phyloP scores from a whole-genome alignment of 2,329 filamentous ascomycete genomes.

The Tothia fuscella region DNA sequence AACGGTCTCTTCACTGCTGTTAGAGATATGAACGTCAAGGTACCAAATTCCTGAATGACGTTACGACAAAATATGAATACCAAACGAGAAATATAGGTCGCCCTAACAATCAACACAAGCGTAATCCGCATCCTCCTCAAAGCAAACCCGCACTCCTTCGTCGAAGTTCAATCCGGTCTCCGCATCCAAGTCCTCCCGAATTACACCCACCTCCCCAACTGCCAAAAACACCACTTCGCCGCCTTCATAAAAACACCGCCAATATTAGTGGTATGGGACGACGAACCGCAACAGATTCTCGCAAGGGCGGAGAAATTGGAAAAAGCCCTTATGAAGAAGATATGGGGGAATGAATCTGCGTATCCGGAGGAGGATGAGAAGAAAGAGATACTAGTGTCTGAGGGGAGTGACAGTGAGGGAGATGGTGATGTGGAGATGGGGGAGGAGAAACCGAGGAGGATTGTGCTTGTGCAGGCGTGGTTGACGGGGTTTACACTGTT shows the following conservation, averaged over 20 bases:
- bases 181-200: slow-evolving; percentile 50
- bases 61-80: background rate
- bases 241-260: slow-evolving; percentile 49
- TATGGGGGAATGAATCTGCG: slow-evolving; percentile 41
- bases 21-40: slow-evolving; percentile 40
- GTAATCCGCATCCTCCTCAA: slow-evolving; percentile 50
- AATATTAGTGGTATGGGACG: slow-evolving; percentile 52
- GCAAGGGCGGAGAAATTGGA: slow-evolving; percentile 41
- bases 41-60: slow-evolving; percentile 22
- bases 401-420: slow-evolving; percentile 31
- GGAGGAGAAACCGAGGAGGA: slow-evolving; percentile 33
- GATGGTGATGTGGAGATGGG: slow-evolving; percentile 19
- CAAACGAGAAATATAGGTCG: slow-evolving; percentile 34
- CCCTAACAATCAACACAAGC: slow-evolving; percentile 55
- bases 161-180: slow-evolving; percentile 46
- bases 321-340: slow-evolving; percentile 42
- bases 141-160: slow-evolving; percentile 38
- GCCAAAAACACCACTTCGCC: slow-evolving; percentile 54
- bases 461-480: slow-evolving; percentile 43
- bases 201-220: slow-evolving; percentile 44
- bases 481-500: slow-evolving; percentile 42
- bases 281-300: slow-evolving; percentile 45
- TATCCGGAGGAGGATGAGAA: slow-evolving; percentile 10
- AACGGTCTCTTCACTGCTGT: slow-evolving; percentile 40
- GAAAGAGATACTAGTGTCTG: slow-evolving; percentile 11